Evolutionary conservation across 768 basidiomycete species (phyloP).

Genomic region (Aureoboletus auriporus): DNA sequence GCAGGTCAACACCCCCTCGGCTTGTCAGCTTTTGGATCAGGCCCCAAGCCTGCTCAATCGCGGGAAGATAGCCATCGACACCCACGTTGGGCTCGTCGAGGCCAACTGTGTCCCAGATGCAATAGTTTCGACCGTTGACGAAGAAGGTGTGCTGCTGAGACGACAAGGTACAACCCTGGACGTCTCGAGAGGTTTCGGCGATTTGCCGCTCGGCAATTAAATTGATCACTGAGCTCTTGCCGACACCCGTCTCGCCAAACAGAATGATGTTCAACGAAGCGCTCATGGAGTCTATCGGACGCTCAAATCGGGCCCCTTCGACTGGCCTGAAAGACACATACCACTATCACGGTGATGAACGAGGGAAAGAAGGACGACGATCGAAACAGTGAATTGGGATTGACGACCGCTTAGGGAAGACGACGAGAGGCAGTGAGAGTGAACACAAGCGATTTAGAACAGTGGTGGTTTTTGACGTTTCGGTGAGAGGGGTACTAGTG

Average conservation of each 20-base stretch:
- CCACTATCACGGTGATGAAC: not conserved
- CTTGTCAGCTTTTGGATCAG: conserved; percentile 32
- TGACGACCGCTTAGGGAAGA: too few species aligned
- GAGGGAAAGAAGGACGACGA: too few species aligned
- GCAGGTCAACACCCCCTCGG: conserved; percentile 36
- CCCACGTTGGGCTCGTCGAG: conserved; percentile 30
- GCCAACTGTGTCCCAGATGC: conserved; percentile 34
- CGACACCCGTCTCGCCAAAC: conserved; percentile 42
- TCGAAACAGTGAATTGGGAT: too few species aligned
- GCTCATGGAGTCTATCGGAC: conserved; percentile 6
- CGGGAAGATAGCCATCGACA: conserved; percentile 21
- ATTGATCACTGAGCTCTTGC: conserved; percentile 33
- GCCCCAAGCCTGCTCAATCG: conserved; percentile 26
- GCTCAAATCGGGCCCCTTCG: conserved; percentile 17
- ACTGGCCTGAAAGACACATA: not conserved
- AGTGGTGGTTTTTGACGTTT: conserved; percentile 16
- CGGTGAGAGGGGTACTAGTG: not conserved
- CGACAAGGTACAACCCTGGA: conserved; percentile 36
- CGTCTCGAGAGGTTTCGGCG: conserved; percentile 23
- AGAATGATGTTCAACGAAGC: conserved; percentile 35
- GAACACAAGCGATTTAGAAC: not conserved
- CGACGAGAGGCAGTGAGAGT: too few species aligned
- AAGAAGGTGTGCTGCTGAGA: conserved; percentile 23
- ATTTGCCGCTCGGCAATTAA: conserved; percentile 26
- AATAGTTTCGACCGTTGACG: conserved; percentile 11